Base-by-base conservation (phyloP, 2,329 filamentous ascomycete species). In the Penicillium expansum region DNA sequence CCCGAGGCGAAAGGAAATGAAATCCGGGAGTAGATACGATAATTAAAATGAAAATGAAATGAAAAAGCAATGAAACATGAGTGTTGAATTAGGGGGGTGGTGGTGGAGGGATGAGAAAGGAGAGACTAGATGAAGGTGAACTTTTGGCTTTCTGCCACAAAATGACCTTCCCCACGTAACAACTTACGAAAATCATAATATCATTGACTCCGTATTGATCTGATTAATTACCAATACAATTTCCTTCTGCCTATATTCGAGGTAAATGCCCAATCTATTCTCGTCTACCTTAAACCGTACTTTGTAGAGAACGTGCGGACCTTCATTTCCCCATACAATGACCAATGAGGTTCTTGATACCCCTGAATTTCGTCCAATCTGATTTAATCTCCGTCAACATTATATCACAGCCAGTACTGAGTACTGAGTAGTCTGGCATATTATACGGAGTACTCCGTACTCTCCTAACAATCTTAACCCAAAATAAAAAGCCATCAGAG, bases 281-380 rank as follows among this genome's bases (percentile, higher is more conserved):
- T 22, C 20, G 1, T 43, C 48, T 30, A n/a, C 16, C 8, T 33
- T n/a, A 24, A 14, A 32, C 14, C 4, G 48, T 14, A 20, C 24
- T 27, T 30, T 35, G 29, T 43, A 20, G 37, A 63, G 52, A 63
- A 60, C 59, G 57, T 63, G 59, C 57, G 57, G 58, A 44, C 55
- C 57, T 52, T 52, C 48, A 48, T 51, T 50, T 42, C 30, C 56
- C 44, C 52, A 56, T 38, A 32, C 11, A 45, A 42, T 42, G 48
- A 35, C 51, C 55, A 50, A 33, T 42, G 38, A 33, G 54, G 20
- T 35, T 30, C 6, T 10, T 27, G 33, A 49, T 29, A 11, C 49
- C 49, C 49, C 49, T 52, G 49, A 45, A 44, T 16, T 27, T 52
- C 2, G n/a, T 27, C 38, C 35, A 50, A 43, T 45, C 20, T 45